Conservation (phyloP, 768 basidiomycete species). For the Tricholoma furcatifolium region DNA sequence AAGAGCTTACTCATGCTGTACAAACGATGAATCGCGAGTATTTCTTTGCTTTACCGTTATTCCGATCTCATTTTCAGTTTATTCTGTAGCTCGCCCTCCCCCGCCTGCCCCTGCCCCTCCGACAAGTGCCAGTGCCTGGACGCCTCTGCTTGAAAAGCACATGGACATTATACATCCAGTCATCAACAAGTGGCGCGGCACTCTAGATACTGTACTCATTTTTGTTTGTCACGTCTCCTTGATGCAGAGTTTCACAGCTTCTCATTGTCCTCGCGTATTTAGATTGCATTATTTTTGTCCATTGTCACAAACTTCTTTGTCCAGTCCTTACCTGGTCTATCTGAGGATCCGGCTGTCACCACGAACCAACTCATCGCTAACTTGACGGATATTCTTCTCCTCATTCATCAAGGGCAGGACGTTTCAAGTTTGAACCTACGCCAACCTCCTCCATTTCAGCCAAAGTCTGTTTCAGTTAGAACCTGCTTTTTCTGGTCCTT, state of each 20-base stretch:
- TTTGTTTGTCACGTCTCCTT: conserved; percentile 8
- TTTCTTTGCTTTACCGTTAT: no score
- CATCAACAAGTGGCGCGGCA: conserved; percentile 15
- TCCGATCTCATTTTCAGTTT: no score
- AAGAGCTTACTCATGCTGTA: no score
- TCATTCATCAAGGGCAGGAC: background rate
- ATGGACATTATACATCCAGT: conserved; percentile 9
- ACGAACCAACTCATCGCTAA: conserved; percentile 18
- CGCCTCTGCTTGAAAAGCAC: conserved; percentile 6
- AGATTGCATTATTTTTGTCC: conserved; percentile 19
- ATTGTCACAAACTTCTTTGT: conserved; percentile 17
- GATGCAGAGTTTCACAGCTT: no score
- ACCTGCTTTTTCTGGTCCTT: conserved; percentile 18
- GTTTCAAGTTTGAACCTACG: background rate
- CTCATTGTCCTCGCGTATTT: no score
- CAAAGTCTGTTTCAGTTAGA: conserved; percentile 8
- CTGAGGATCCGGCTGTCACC: conserved; percentile 6
- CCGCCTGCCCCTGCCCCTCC: conserved; percentile 3
- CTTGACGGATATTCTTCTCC: conserved; percentile 12
- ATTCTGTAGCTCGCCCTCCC: background rate
- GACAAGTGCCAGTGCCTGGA: conserved; percentile 15
- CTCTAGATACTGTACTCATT: conserved; percentile 13
- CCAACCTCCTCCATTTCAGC: conserved; percentile 4
- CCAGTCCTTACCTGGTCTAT: conserved; percentile 9
- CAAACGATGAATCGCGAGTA: no score